Conservation (phyloP, 352 stramenopile genomes). For the Saprolegnia parasitica region DNA sequence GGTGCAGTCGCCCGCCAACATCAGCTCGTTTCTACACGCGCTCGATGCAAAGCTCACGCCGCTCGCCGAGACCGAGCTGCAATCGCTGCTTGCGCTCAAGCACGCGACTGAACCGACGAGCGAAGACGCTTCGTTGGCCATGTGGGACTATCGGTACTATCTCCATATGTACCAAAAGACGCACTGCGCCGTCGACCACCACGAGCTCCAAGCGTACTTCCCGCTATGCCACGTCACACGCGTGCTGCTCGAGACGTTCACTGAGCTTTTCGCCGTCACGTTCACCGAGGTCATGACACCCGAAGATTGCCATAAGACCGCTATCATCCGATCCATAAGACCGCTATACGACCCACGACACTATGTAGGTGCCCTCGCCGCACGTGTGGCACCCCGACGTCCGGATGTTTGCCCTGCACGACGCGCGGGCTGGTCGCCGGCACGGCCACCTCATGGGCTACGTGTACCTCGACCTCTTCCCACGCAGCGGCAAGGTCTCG, state of each 20-base stretch:
- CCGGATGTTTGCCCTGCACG: slow-evolving; percentile 79
- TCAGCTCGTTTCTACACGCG: slow-evolving; percentile 68
- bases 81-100: slow-evolving; percentile 69
- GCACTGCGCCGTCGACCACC: slow-evolving; percentile 80
- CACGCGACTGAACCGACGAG: slow-evolving; percentile 49
- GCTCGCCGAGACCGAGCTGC: slow-evolving; percentile 70
- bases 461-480: slow-evolving; percentile 88
- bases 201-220: slow-evolving; percentile 87
- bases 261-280: slow-evolving; percentile 80
- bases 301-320: too few species aligned
- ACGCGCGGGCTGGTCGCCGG: slow-evolving; percentile 49
- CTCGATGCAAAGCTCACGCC: slow-evolving; percentile 70
- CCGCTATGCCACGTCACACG: slow-evolving; percentile 80
- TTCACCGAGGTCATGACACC: slow-evolving; percentile 82
- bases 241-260: slow-evolving; percentile 83
- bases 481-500: slow-evolving; percentile 80
- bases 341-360: background rate
- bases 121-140: slow-evolving; percentile 79
- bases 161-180: slow-evolving; percentile 84
- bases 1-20: slow-evolving; percentile 52
- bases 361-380: slow-evolving; percentile 33
- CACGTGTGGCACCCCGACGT: slow-evolving; percentile 88
- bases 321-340: too few species aligned
- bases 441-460: slow-evolving; percentile 60
- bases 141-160: slow-evolving; percentile 90